Conservation (phyloP, 148 eudicot species). For the Rhododendron kiyosumense region DNA sequence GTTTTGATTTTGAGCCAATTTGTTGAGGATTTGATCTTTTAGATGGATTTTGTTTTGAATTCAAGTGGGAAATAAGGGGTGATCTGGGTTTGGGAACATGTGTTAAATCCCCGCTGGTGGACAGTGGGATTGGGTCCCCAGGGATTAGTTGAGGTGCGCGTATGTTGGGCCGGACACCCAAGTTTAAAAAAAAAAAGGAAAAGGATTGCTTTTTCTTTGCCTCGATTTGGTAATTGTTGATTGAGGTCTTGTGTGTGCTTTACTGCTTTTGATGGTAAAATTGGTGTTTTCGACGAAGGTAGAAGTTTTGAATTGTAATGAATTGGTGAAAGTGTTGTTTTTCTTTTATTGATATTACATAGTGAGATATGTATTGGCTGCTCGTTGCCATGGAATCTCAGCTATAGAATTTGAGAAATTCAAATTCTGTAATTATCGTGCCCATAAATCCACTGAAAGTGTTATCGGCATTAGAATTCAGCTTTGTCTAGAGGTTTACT, state of each 20-base stretch:
- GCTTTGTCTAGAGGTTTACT: background rate
- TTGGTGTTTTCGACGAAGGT: background rate
- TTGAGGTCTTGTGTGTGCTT: background rate
- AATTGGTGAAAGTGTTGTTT: background rate
- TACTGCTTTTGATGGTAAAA: background rate
- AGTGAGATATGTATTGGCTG: background rate
- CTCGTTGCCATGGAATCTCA: background rate
- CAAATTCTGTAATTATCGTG: background rate
- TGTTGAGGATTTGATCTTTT: background rate
- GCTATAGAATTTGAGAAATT: background rate
- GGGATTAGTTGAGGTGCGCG: no score
- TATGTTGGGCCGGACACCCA: no score
- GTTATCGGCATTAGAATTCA: background rate
- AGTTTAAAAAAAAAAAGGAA: background rate
- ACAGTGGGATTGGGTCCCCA: no score
- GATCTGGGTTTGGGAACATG: background rate
- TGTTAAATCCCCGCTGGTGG: no score
- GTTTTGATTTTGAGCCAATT: background rate
- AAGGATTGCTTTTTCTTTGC: background rate
- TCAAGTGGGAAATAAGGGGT: background rate
- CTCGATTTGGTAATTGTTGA: background rate
- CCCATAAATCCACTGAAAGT: background rate
- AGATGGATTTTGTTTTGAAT: background rate
- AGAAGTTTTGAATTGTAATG: background rate
- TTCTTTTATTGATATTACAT: background rate